These are phyloP conservation scores for Lichtheimia corymbifera DNA, from an alignment of 371 early-diverging fungal species.

Conservation along the genomic window DNA sequence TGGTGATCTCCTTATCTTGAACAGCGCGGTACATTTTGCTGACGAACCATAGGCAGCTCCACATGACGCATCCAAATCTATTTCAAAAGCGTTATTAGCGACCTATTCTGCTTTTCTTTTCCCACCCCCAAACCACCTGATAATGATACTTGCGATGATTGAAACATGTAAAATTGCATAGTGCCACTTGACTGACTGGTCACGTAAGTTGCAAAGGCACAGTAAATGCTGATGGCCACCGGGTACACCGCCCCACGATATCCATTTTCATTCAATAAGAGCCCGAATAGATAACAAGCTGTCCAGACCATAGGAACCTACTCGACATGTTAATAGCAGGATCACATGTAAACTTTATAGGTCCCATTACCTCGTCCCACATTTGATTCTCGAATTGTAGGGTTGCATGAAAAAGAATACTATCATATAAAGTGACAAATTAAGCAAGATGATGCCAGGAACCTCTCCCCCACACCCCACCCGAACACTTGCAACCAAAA, in stretches of 20 bases:
- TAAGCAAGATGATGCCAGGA: neutral
- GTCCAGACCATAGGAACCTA: constrained; percentile 51
- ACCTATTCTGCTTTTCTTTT: neutral
- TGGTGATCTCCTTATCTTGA: constrained; percentile 19
- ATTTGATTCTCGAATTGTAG: constrained; percentile 44
- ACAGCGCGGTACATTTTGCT: constrained; percentile 32
- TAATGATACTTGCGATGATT: constrained; percentile 33
- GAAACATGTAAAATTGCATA: constrained; percentile 45
- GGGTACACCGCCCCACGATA: constrained; percentile 17
- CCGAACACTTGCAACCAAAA: neutral
- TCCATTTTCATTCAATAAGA: constrained; percentile 32
- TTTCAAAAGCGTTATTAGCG: neutral
- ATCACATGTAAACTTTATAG: no score
- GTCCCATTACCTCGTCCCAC: constrained; percentile 45
- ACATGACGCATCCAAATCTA: constrained; percentile 48
- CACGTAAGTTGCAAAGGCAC: constrained; percentile 38
- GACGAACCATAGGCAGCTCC: constrained; percentile 43
- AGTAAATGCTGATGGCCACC: constrained; percentile 26
- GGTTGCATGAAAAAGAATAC: constrained; percentile 45
- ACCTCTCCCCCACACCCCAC: neutral
- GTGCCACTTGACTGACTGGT: constrained; percentile 41
- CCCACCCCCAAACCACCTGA: constrained; percentile 1
- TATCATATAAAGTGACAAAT: constrained; percentile 4
- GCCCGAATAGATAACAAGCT: constrained; percentile 41
- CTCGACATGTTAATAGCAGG: no score